These are phyloP conservation scores for Cytidiella melzeri DNA, from an alignment of 768 basidiomycete species.

Conservation along the genomic window DNA sequence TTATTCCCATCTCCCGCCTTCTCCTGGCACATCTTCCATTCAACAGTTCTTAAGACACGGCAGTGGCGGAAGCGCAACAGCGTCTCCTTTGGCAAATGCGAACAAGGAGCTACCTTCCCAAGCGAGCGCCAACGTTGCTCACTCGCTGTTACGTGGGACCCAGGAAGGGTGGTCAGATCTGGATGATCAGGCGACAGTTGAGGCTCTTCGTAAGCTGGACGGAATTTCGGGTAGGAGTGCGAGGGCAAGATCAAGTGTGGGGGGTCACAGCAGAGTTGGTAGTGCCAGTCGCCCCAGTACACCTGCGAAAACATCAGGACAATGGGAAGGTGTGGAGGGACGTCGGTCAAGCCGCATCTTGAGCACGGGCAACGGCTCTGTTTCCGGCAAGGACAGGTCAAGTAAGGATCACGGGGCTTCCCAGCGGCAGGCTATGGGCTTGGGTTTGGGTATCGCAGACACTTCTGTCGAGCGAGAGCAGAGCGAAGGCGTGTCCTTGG, in stretches of 20 bases:
- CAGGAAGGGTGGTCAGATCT: slow-evolving; percentile 88
- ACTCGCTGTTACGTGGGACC: slow-evolving; percentile 79
- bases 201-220: slow-evolving; percentile 89
- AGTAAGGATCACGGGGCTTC: slow-evolving; percentile 18
- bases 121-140: slow-evolving; percentile 66
- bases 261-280: slow-evolving; percentile 28
- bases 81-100: slow-evolving; percentile 27
- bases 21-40: slow-evolving; percentile 85
- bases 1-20: slow-evolving; percentile 87
- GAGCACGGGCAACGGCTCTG: slow-evolving; percentile 32
- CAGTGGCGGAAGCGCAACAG: slow-evolving; percentile 32
- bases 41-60: slow-evolving; percentile 71
- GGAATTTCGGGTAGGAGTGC: slow-evolving; percentile 75
- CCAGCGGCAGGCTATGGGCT: slow-evolving; percentile 33
- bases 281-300: slow-evolving; percentile 69
- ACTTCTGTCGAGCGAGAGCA: slow-evolving; percentile 36
- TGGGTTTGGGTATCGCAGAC: slow-evolving; percentile 28
- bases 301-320: slow-evolving; percentile 53
- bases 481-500: slow-evolving; percentile 35
- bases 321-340: slow-evolving; percentile 68
- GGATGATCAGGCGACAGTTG: slow-evolving; percentile 84
- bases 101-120: slow-evolving; percentile 31
- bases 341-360: slow-evolving; percentile 31
- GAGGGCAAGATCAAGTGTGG: slow-evolving; percentile 71
- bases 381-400: slow-evolving; percentile 41